Conservation (phyloP, 305 asterid species). For the Solanum hybrid region DNA sequence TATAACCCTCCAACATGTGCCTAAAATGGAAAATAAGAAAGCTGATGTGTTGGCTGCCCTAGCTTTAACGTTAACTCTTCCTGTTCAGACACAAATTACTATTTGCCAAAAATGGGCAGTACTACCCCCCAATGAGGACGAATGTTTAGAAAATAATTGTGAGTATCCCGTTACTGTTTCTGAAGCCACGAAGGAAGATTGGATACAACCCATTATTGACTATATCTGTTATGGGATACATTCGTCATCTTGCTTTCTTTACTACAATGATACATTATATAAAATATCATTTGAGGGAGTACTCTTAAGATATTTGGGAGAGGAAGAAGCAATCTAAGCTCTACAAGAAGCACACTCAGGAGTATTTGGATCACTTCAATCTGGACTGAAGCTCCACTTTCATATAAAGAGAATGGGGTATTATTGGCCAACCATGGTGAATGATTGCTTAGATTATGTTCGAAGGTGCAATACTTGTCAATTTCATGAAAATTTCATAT, state of each 20-base stretch:
- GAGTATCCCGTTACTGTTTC: no score
- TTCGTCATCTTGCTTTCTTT: background rate
- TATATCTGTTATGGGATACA: background rate
- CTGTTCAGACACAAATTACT: background rate
- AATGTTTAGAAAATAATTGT: no score
- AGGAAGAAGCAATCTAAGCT: background rate
- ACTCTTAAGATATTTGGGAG: background rate
- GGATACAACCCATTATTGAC: background rate
- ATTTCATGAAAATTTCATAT: background rate
- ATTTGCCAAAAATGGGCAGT: no score
- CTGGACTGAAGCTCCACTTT: background rate
- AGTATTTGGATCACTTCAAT: background rate
- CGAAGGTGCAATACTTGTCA: background rate
- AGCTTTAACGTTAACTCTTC: background rate
- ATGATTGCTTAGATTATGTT: background rate
- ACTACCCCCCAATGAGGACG: no score
- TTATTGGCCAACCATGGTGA: background rate
- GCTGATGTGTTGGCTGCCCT: background rate
- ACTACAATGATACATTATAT: background rate
- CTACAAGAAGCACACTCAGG: background rate
- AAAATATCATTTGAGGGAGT: background rate
- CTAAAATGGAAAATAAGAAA: background rate
- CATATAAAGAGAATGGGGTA: background rate
- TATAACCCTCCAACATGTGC: background rate
- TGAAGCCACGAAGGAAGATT: no score